Base-by-base conservation (phyloP, 345 rosid genomes). In the Eutrema heterophyllum region DNA sequence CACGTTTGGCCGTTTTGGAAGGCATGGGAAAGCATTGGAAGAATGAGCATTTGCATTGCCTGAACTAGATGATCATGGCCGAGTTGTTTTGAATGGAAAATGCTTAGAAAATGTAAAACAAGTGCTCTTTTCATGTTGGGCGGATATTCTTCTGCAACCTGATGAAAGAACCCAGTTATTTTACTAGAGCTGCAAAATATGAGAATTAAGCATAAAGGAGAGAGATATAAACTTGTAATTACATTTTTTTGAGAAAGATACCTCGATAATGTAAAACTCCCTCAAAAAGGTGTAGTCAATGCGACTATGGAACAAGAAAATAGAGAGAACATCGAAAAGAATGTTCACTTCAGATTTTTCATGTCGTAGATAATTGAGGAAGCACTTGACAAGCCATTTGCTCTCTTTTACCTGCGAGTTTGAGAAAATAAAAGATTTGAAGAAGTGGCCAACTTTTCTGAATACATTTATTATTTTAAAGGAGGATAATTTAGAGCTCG, bases 1-100 rank as follows among this genome's bases (percentile, higher is more conserved):
- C 97, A 95, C 44, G 80, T 95, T 83, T 88, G 96, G 64, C 79
- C 79, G 78, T 88, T 92, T 79, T 84, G 92, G 75, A 95, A 92
- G 50, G 97, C 93, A 83, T 92, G 91, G 54, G 96, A 83, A 75
- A 95, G 97, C 96, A 95, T 85, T 7, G 99, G 99, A 71, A 95
- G 96, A 81, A 95, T 88, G 58, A 92, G 99, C 96, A 95, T 90
- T 88, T 92, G 97, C 99, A 95, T 89, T 24, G 87, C 88, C 61
- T 89, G 86, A 74, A 92, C 99, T 81, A 92, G 70, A 81, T 89
- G 99, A 55, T 90, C 96, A 76, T 87, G 93, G 68, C 85, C 84
- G 71, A 92, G 88, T 77, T 88, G 92, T 80, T 95, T 95, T 41
- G 91, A 76, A 78, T 95, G 96, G 81, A 95, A 95, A 81, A 95